phyloP scores from a whole-genome alignment of 1,284 basidiomycete species.

The Grifola frondosa region DNA sequence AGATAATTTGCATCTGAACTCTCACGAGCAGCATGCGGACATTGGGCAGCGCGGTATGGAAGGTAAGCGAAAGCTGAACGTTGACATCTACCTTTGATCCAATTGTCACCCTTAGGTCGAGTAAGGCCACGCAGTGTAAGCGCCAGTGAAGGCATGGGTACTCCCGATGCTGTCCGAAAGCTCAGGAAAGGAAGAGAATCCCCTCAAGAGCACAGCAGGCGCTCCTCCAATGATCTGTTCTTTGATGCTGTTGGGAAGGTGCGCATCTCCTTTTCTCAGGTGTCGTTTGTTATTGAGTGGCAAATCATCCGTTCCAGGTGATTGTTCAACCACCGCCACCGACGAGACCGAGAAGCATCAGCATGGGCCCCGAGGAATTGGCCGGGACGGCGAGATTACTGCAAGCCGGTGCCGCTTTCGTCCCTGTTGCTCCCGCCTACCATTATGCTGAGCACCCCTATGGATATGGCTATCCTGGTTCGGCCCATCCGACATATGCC shows the following conservation, averaged over 20 bases:
- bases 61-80: slow-evolving; percentile 17
- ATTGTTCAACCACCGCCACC: slow-evolving; percentile 17
- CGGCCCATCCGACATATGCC: slow-evolving; percentile 8
- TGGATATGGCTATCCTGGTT: slow-evolving; percentile 9
- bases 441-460: slow-evolving; percentile 15
- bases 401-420: slow-evolving; percentile 5
- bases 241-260: slow-evolving; percentile 29
- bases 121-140: slow-evolving; percentile 29
- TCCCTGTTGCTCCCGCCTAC: slow-evolving; percentile 6
- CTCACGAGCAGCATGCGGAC: too few species aligned
- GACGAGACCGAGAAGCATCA: slow-evolving; percentile 26
- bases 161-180: slow-evolving; percentile 21
- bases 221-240: slow-evolving; percentile 25
- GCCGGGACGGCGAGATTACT: slow-evolving; percentile 9
- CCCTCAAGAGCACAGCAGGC: slow-evolving; percentile 23
- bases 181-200: slow-evolving; percentile 29
- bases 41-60: slow-evolving; percentile 11
- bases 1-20: too few species aligned
- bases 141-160: slow-evolving; percentile 26
- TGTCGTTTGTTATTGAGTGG: slow-evolving; percentile 7
- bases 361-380: slow-evolving; percentile 20
- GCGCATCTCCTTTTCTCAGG: slow-evolving; percentile 7
- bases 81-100: too few species aligned
- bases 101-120: slow-evolving; percentile 17
- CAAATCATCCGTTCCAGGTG: slow-evolving; percentile 4